These are phyloP conservation scores for Vachellia collinsii DNA, from an alignment of 306 rosid species.

Conservation along the genomic window DNA sequence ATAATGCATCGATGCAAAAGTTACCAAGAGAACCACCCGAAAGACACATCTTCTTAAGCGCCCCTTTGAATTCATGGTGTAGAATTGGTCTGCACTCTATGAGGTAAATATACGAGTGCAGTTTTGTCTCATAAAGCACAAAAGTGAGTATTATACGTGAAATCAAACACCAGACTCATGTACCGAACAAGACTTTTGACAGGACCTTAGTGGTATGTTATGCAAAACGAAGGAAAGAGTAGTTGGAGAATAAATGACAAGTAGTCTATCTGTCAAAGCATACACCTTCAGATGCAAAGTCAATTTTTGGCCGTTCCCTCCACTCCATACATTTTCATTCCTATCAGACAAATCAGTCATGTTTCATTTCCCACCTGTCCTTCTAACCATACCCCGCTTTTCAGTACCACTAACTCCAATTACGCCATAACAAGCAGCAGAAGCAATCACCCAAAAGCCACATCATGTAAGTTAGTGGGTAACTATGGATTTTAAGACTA, in stretches of 20 bases:
- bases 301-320: neutral
- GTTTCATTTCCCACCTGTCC: neutral
- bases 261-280: neutral
- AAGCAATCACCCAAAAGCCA: conserved; percentile 4
- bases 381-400: neutral
- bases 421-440: neutral
- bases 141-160: too few species aligned
- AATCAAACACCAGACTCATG: neutral
- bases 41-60: neutral
- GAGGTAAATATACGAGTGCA: too few species aligned
- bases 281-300: neutral
- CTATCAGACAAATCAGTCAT: neutral
- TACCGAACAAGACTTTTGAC: neutral
- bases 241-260: conserved; percentile 7
- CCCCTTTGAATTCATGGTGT: too few species aligned
- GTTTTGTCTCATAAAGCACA: too few species aligned
- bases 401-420: neutral
- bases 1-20: neutral
- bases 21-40: neutral
- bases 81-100: too few species aligned
- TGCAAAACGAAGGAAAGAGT: neutral
- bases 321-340: neutral
- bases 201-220: neutral
- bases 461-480: neutral
- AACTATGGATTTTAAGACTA: neutral